Conservation (phyloP, 2,329 filamentous ascomycete species). For the Beauveria pseudobassiana region DNA sequence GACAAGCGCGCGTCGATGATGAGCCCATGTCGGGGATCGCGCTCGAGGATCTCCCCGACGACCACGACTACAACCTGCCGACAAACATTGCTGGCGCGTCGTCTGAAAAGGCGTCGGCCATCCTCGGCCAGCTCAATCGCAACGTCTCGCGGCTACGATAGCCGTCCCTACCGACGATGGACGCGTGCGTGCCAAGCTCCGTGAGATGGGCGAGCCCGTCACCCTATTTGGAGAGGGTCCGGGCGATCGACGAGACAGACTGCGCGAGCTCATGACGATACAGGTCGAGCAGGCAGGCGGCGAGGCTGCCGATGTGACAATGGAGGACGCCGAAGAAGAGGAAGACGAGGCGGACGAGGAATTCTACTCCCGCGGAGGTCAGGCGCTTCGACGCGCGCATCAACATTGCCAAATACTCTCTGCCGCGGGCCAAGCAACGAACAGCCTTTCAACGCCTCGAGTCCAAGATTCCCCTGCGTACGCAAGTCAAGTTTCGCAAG, state of each 20-base stretch:
- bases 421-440: conserved; percentile 73
- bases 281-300: conserved; percentile 56
- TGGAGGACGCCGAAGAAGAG: conserved; percentile 52
- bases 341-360: conserved; percentile 73
- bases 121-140: conserved; percentile 82
- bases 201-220: conserved; percentile 85
- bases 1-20: conserved; percentile 93
- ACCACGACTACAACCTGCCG: conserved; percentile 80
- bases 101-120: conserved; percentile 75
- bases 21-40: conserved; percentile 46
- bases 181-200: conserved; percentile 70
- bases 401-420: conserved; percentile 73
- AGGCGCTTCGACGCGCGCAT: conserved; percentile 65
- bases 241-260: conserved; percentile 74
- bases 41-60: conserved; percentile 48
- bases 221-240: conserved; percentile 91
- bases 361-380: conserved; percentile 82
- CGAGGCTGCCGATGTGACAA: conserved; percentile 50
- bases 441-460: conserved; percentile 73
- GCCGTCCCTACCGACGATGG: conserved; percentile 91
- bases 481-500: conserved; percentile 89
- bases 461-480: conserved; percentile 73
- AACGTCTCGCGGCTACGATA: conserved; percentile 79
- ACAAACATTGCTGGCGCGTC: conserved; percentile 57
- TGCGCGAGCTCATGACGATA: conserved; percentile 72